Evolutionary conservation across 345 rosid species (phyloP).

Genomic region (Excoecaria agallocha): DNA sequence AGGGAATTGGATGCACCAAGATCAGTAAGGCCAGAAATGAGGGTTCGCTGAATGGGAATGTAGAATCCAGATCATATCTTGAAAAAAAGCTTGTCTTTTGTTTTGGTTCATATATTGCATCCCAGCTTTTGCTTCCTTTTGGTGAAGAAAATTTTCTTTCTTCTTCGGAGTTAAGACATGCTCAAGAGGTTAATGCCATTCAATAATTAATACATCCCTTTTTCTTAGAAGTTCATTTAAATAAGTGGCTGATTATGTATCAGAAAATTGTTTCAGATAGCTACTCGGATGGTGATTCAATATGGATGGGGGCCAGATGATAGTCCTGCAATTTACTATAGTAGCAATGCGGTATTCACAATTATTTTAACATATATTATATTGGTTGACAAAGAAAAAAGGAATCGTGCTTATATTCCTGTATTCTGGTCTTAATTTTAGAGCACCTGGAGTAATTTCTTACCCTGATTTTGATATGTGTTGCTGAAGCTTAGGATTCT

Average conservation of each 20-base stretch:
- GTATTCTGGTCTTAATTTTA: background rate
- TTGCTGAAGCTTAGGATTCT: background rate
- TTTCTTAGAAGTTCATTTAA: background rate
- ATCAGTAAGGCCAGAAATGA: slow-evolving; percentile 66
- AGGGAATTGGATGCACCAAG: slow-evolving; percentile 95
- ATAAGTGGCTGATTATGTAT: slow-evolving; percentile 20
- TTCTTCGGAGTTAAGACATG: slow-evolving; percentile 69
- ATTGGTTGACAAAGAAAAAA: background rate
- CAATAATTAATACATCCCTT: background rate
- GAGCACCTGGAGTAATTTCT: slow-evolving; percentile 2
- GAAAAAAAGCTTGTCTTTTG: slow-evolving; percentile 95
- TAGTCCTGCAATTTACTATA: slow-evolving; percentile 79
- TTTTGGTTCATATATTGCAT: slow-evolving; percentile 83
- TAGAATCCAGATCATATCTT: slow-evolving; percentile 87
- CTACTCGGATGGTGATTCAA: slow-evolving; percentile 93
- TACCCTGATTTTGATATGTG: background rate
- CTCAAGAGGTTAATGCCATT: slow-evolving; percentile 66
- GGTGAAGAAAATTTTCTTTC: slow-evolving; percentile 87
- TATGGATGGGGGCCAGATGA: slow-evolving; percentile 99
- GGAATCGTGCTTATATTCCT: background rate
- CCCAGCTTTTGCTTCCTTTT: slow-evolving; percentile 80
- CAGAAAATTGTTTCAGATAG: slow-evolving; percentile 56
- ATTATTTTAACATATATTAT: slow-evolving; percentile 20
- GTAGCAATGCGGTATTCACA: slow-evolving; percentile 63
- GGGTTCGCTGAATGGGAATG: slow-evolving; percentile 61